Evolutionary conservation across 2,329 filamentous ascomycete genomes (phyloP).

Genomic region (Cordyceps tenuipes): DNA sequence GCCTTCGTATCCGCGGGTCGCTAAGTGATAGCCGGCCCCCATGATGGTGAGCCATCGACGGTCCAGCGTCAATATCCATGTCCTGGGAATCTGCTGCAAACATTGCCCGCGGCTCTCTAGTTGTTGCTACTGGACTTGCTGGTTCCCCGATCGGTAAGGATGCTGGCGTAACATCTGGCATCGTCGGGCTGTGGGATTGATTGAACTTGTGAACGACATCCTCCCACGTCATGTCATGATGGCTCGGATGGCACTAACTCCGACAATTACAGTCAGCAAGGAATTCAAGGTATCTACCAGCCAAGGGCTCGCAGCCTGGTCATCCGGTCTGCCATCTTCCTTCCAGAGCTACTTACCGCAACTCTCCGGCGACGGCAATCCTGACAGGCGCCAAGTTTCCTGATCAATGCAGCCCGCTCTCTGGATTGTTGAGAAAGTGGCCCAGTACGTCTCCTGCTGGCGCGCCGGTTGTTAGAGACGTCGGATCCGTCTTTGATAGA

Average conservation of each 20-base stretch:
- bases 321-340: neutral
- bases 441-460: conserved; percentile 50
- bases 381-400: conserved; percentile 49
- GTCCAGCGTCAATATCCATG: conserved; percentile 45
- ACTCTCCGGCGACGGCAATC: conserved; percentile 50
- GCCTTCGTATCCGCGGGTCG: conserved; percentile 46
- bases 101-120: conserved; percentile 28
- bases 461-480: conserved; percentile 43
- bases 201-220: conserved; percentile 47
- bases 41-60: conserved; percentile 24
- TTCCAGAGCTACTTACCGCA: conserved; percentile 40
- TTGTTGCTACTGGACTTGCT: conserved; percentile 37
- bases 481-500: conserved; percentile 48
- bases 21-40: conserved; percentile 32
- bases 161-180: conserved; percentile 39
- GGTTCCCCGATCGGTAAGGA: conserved; percentile 32
- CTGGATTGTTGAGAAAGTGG: conserved; percentile 50
- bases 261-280: conserved; percentile 7
- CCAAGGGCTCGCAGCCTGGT: neutral
- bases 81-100: conserved; percentile 41
- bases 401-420: conserved; percentile 50
- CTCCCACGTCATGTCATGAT: conserved; percentile 55
- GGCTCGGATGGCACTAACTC: conserved; percentile 47
- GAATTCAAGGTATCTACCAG: neutral
- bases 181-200: conserved; percentile 41